Conservation (phyloP, 2,329 filamentous ascomycete species). For the Orbilia blumenaviensis region DNA sequence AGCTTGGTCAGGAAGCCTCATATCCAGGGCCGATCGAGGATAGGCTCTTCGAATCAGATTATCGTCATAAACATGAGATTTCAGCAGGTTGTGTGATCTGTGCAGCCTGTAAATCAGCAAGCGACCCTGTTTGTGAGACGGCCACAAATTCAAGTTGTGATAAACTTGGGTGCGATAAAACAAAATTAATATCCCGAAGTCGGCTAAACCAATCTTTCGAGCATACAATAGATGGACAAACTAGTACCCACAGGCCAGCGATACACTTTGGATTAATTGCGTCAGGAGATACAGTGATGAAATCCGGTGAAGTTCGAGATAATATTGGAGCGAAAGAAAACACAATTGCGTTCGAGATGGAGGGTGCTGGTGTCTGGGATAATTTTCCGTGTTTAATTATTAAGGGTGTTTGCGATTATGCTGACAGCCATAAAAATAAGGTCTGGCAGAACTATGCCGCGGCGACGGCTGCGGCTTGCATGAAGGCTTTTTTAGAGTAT, state of each 20-base stretch:
- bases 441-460: constrained; percentile 56
- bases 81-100: background rate
- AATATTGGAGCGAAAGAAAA: constrained; percentile 3
- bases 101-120: constrained; percentile 1
- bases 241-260: constrained; percentile 39
- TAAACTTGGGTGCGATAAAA: constrained; percentile 56
- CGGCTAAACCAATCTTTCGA: background rate
- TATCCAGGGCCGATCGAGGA: constrained; percentile 58
- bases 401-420: constrained; percentile 63
- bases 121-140: constrained; percentile 53
- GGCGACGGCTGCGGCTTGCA: constrained; percentile 58
- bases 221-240: background rate
- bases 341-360: constrained; percentile 59
- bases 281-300: constrained; percentile 58
- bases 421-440: constrained; percentile 62
- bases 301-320: constrained; percentile 43
- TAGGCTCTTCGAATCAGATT: constrained; percentile 57
- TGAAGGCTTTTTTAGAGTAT: constrained; percentile 38
- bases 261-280: constrained; percentile 62
- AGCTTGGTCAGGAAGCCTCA: background rate
- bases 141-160: constrained; percentile 55
- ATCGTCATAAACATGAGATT: constrained; percentile 59
- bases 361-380: constrained; percentile 58
- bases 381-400: constrained; percentile 61
- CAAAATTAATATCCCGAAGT: background rate